Evolutionary conservation across 768 basidiomycete genomes (phyloP).

Genomic region (Lactifluus rugatus): DNA sequence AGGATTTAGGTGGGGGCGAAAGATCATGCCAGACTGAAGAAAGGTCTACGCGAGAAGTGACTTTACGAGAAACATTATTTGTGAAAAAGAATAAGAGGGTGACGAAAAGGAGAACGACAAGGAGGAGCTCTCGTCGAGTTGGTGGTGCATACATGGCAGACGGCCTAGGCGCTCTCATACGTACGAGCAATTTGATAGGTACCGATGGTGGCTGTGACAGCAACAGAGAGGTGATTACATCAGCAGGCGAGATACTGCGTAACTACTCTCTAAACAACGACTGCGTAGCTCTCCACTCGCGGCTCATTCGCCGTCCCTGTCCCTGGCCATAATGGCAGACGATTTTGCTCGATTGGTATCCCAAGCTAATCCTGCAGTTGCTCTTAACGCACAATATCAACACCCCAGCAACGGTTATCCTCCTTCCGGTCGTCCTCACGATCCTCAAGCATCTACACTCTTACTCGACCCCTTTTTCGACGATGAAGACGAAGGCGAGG

Average conservation of each 20-base stretch:
- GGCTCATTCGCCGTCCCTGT: background rate
- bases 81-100: constrained; percentile 21
- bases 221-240: background rate
- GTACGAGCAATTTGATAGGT: no score
- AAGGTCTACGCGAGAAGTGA: background rate
- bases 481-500: constrained; percentile 63
- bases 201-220: background rate
- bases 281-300: background rate
- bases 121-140: constrained; percentile 25
- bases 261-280: background rate
- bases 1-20: background rate
- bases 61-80: background rate
- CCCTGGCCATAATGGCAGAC: constrained; percentile 42
- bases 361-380: constrained; percentile 56
- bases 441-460: constrained; percentile 29
- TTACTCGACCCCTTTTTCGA: constrained; percentile 81
- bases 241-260: background rate
- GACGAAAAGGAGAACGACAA: constrained; percentile 24
- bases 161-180: no score
- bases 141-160: constrained; percentile 20
- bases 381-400: constrained; percentile 34
- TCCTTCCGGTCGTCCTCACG: constrained; percentile 39
- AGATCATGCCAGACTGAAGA: background rate
- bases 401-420: constrained; percentile 51
- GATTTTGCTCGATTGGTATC: constrained; percentile 69